A percentile compares a stretch with the other conserved stretches of the same genome.
phyloP scores from a whole-genome alignment of 208 protist species.

The Angomonas deanei region DNA sequence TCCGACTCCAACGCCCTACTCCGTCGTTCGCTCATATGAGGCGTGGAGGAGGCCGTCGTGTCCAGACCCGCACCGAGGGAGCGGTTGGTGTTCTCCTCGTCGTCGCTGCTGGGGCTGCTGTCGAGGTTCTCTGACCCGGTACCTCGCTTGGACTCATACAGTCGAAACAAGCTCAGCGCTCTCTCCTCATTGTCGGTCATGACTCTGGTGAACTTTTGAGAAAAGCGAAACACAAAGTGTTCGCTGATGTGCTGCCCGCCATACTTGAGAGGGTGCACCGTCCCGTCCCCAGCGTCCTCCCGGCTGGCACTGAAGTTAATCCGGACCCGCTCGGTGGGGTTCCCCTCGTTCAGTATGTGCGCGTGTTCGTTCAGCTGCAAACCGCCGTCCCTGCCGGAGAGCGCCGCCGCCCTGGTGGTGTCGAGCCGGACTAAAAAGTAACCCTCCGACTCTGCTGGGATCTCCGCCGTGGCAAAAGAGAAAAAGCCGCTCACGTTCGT shows the following conservation, averaged over 20 bases:
- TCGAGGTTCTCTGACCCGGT: not conserved
- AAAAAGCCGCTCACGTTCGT: not conserved
- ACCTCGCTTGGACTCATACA: conserved; percentile 3
- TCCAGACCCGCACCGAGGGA: conserved; percentile 7
- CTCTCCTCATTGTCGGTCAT: conserved; percentile 44
- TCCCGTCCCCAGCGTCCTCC: conserved; percentile 3
- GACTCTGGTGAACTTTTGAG: conserved; percentile 49
- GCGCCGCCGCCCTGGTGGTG: conserved; percentile 40
- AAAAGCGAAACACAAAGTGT: conserved; percentile 59
- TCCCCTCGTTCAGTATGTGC: conserved; percentile 55
- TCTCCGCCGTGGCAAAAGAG: conserved; percentile 18
- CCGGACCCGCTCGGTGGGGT: conserved; percentile 64
- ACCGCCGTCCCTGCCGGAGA: conserved; percentile 56
- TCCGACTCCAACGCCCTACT: too few species aligned
- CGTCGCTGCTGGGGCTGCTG: conserved; percentile 12
- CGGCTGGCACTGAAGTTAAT: conserved; percentile 42
- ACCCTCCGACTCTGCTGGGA: conserved; percentile 25
- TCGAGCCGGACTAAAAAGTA: conserved; percentile 69
- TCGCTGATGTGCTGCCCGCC: conserved; percentile 59
- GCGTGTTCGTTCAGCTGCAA: conserved; percentile 61
- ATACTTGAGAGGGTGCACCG: conserved; percentile 35
- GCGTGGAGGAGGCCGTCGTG: not conserved
- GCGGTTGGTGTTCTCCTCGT: conserved; percentile 4
- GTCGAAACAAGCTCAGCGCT: conserved; percentile 18
- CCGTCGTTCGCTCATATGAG: not conserved